Percentiles rank a stretch among this genome's conserved stretches.
Conservation (phyloP, 2,329 filamentous ascomycete genomes). For the Paecilomyces fulvus region DNA sequence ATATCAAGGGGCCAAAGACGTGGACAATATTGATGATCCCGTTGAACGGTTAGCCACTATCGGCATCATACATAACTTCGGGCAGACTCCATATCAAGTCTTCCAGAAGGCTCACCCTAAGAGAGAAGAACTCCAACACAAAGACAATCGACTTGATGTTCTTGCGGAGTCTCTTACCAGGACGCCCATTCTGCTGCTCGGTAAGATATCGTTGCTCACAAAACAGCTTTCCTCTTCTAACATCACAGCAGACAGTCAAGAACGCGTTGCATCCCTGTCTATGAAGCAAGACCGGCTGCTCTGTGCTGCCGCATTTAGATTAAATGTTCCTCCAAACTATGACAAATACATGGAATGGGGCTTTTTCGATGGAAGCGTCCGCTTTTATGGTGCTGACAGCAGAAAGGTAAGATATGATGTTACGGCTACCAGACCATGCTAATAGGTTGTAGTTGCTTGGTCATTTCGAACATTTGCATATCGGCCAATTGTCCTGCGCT, state of each 20-base stretch:
- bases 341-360: conserved; percentile 96
- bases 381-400: conserved; percentile 80
- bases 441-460: conserved; percentile 52
- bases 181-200: conserved; percentile 68
- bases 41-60: conserved; percentile 83
- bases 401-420: conserved; percentile 50
- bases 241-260: conserved; percentile 51
- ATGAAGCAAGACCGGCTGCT: conserved; percentile 73
- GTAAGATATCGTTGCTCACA: conserved; percentile 28
- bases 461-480: conserved; percentile 87
- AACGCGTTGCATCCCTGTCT: conserved; percentile 71
- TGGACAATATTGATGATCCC: conserved; percentile 83
- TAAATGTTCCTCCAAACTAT: conserved; percentile 78
- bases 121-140: conserved; percentile 60
- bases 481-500: conserved; percentile 76
- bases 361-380: conserved; percentile 83
- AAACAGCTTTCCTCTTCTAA: conserved; percentile 3
- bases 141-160: conserved; percentile 64
- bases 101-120: conserved; percentile 73
- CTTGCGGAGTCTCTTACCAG: conserved; percentile 67
- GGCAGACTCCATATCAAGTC: conserved; percentile 92
- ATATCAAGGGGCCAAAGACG: conserved; percentile 85
- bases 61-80: conserved; percentile 96
- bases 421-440: neutral
- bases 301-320: conserved; percentile 71